Evolutionary conservation across 441 rosid genomes (phyloP), one percentile per base, ranked within the genome.

Genomic region (Populus hybrid): DNA sequence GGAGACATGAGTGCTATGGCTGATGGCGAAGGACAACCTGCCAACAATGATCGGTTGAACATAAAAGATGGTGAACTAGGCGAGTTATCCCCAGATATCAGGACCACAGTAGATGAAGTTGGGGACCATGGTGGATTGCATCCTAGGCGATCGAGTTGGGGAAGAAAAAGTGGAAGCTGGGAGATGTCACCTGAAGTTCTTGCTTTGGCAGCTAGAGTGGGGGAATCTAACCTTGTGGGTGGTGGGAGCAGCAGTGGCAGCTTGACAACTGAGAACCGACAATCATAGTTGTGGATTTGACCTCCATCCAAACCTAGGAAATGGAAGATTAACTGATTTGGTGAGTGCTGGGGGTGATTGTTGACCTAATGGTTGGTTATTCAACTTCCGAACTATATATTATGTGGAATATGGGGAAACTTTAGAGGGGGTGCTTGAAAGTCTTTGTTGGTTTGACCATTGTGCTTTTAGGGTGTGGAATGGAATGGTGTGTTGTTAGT

Each of bases 151-250:
- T 93, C 99, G 23, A 95, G 99, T 65, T 90, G 98, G 99, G 99
- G 98, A 82, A 90, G 97, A 81, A 93, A 91, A 81, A 95, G 98
- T 29, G 99, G 99, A 81, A 92, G 96, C 91, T 93, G 98, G 99
- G 98, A 93, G 77, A 93, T 91, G 92, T 92, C 99, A 16, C 97
- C 99, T 1, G 98, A 93, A 87, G 91, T 93, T 75, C 91, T 90
- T 70, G 97, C 99, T 28, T 84, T 93, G 84, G 97, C 99, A 1
- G 97, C 94, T 36, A 88, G 94, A 87, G 89, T 87, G 26, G 93
- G 98, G 66, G 97, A 93, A 45, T 89, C 93, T 66, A 93, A 89
- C 81, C 92, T 88, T 9, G 85, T 76, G 3, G 86, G 81, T 33
- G 93, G 90, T 20, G 79, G 90, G 63, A 80, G 83, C 77, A 87